Evolutionary conservation across 441 rosid species (phyloP), one percentile per base, ranked within the genome.

Genomic region (Sinapis alba): DNA sequence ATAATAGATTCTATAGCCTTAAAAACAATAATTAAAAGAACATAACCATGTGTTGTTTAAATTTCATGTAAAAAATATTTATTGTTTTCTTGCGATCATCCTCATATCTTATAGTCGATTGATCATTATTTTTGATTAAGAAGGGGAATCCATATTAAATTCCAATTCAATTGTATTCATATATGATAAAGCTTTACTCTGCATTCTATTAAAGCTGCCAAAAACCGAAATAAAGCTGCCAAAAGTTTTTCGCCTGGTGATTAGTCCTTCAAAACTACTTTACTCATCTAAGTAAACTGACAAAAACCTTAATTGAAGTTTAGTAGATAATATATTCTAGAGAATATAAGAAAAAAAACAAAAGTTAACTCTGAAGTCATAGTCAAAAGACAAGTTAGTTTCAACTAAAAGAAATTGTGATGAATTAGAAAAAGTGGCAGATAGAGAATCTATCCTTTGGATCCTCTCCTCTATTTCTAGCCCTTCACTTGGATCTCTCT

Each of bases 401-500:
- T 66, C 68, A 71, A 70, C 41, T 7, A 27, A 34, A 20, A 15
- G 28, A 28, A 47, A 26, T 1, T 6, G 8, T 15, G 75, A 71
- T 61, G 47, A 76, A 69, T 59, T 69, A 26, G 59, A 67, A 67
- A 66, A 67, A 41, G 75, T 53, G 75, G 58, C 23, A 80, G 94
- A 89, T 87, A 89, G 83, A 90, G 82, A 85, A 83, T 82, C 91
- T 82, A 73, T 83, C 81, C 21, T 80, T 86, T 84, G 87, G 92
- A 84, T 86, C 74, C 78, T 81, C 92, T 86, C 69, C 80, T 81
- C 87, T 76, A 68, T 75, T 91, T 83, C 79, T 64, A 85, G 89
- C 91, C 97, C 83, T 86, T 84, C 94, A 81, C 88, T 88, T 80
- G 30, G 94, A 87, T 87, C 75, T 80, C 91, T 69, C 57, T 76